A percentile compares a stretch with the other conserved stretches of the same genome.
phyloP scores from a whole-genome alignment of 176 grass and related monocot genomes.

The Saccharum spontaneum region DNA sequence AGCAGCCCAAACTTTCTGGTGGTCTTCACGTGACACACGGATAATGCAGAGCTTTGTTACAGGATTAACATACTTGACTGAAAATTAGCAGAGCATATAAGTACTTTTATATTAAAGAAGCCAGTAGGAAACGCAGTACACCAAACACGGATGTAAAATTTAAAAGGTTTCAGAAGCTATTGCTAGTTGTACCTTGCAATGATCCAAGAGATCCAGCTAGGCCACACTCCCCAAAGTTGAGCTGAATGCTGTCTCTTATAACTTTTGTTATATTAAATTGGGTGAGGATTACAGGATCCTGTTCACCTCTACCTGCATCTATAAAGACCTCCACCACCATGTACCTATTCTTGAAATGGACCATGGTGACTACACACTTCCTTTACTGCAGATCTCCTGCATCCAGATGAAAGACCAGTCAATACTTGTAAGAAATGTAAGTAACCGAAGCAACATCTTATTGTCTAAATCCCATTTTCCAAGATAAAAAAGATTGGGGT shows the following conservation, averaged over 20 bases:
- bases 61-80: slow-evolving; percentile 85
- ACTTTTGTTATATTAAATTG: slow-evolving; percentile 59
- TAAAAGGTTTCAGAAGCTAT: background rate
- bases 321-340: slow-evolving; percentile 82
- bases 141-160: background rate
- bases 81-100: slow-evolving; percentile 21
- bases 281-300: slow-evolving; percentile 59
- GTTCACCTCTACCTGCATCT: slow-evolving; percentile 33
- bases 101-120: background rate
- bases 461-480: background rate
- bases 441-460: background rate
- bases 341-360: slow-evolving; percentile 93
- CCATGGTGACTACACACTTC: slow-evolving; percentile 29
- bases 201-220: slow-evolving; percentile 65
- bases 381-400: background rate
- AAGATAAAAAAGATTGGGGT: background rate
- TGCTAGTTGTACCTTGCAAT: slow-evolving; percentile 53
- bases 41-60: slow-evolving; percentile 74
- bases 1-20: slow-evolving; percentile 71
- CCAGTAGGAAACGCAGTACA: background rate
- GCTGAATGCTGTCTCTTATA: slow-evolving; percentile 73
- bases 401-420: background rate
- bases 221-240: slow-evolving; percentile 88
- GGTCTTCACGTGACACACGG: slow-evolving; percentile 60
- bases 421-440: background rate